Percentiles rank a stretch among this genome's conserved stretches.
phyloP scores from a whole-genome alignment of 192 early-diverging fungal genomes.

The Phycomyces nitens region DNA sequence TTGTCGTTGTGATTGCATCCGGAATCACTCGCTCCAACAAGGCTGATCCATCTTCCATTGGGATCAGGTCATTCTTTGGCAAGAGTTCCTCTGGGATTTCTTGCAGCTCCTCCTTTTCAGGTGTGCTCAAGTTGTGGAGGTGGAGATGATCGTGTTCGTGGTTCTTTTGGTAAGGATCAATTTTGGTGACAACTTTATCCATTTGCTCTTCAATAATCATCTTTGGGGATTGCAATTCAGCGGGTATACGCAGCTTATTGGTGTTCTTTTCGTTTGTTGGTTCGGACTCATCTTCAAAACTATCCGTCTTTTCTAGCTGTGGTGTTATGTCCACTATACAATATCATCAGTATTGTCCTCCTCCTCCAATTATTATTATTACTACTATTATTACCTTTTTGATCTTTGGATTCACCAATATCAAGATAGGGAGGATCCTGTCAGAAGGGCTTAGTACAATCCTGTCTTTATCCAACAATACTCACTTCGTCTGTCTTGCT shows the following conservation, averaged over 20 bases:
- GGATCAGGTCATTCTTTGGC: constrained; percentile 22
- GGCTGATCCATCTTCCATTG: constrained; percentile 35
- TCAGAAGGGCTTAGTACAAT: too few species aligned
- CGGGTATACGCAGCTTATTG: constrained; percentile 15
- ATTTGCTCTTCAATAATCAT: constrained; percentile 36
- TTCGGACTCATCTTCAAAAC: constrained; percentile 25
- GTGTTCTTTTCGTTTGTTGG: constrained; percentile 16
- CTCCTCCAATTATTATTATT: constrained; percentile 1
- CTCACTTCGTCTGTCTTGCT: constrained; percentile 22
- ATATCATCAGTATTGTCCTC: neutral
- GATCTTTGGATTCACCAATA: constrained; percentile 34
- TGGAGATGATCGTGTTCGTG: neutral
- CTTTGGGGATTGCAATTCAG: constrained; percentile 32
- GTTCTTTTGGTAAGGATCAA: constrained; percentile 10
- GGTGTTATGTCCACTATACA: neutral
- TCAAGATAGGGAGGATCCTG: constrained; percentile 40
- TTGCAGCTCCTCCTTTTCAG: neutral
- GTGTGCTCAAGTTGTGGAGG: neutral
- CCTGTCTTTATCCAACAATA: neutral
- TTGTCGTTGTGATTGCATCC: constrained; percentile 28
- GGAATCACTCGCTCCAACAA: constrained; percentile 29
- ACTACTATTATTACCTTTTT: too few species aligned
- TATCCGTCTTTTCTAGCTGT: neutral
- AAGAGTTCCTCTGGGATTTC: neutral
- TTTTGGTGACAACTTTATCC: constrained; percentile 36